phyloP scores from a whole-genome alignment of 2,329 filamentous ascomycete genomes.

The Penicillium expansum region DNA sequence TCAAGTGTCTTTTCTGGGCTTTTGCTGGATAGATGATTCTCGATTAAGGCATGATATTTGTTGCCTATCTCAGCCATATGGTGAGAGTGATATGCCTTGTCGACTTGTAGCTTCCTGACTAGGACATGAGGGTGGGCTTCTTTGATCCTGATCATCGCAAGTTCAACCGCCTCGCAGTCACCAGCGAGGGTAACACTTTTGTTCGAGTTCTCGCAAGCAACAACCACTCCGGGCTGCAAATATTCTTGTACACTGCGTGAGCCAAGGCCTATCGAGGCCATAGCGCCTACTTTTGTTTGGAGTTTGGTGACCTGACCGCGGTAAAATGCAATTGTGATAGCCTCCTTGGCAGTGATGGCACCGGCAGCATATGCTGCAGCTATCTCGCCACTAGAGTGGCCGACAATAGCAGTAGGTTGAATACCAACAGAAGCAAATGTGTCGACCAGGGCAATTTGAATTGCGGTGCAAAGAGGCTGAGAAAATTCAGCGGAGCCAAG shows the following conservation, averaged over 20 bases:
- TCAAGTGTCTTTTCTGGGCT: too few relatives aligned
- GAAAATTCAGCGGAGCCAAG: background rate
- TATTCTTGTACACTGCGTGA: background rate
- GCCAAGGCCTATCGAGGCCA: background rate
- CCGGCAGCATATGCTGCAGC: constrained; percentile 20
- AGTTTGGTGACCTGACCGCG: constrained; percentile 13
- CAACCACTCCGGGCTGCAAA: constrained; percentile 3
- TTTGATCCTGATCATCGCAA: too few relatives aligned
- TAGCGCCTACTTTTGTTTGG: constrained; percentile 6
- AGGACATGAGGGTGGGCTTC: constrained; percentile 1
- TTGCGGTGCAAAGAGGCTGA: constrained; percentile 20
- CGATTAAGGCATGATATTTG: constrained; percentile 4
- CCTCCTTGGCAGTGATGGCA: constrained; percentile 4
- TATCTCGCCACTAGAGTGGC: constrained; percentile 24
- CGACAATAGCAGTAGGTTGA: constrained; percentile 13
- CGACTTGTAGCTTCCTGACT: constrained; percentile 8
- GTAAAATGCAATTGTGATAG: constrained; percentile 18
- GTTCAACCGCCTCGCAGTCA: background rate
- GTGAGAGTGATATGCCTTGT: constrained; percentile 21
- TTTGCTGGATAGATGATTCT: background rate
- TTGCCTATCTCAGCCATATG: constrained; percentile 20
- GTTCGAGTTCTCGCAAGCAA: constrained; percentile 20
- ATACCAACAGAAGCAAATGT: constrained; percentile 6
- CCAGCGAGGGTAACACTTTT: constrained; percentile 17
- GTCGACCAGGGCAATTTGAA: constrained; percentile 20